Base-by-base conservation (phyloP, 192 early-diverging fungal species). In the Geosiphon pyriformis region DNA sequence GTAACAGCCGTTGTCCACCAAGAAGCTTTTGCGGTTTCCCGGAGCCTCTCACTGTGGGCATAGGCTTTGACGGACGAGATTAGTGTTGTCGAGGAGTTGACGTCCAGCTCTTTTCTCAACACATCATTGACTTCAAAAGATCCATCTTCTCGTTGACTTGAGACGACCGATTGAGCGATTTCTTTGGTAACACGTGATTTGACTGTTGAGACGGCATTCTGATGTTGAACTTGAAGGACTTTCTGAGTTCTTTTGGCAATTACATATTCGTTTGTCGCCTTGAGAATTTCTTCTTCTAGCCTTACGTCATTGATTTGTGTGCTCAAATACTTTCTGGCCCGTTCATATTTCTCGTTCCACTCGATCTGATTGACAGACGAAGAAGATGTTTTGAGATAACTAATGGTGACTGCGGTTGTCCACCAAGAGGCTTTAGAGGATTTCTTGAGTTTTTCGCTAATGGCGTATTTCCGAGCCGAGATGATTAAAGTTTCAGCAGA, bases 291-390 rank as follows among this genome's bases (percentile, higher is more conserved):
- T 27, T 63, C 27, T n/a, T 50, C 61, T 1, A 22, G 11, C 32
- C 37, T 49, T 15, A 23, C 0, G 30, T 63, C 42, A 10, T 23
- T 23, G 20, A 63, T 63, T 29, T 47, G 17, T 23, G 15, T 22
- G 15, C 33, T n/a, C 17, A 63, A 20, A 4, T 51, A 63, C 30
- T 63, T 1, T 15, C 18, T 23, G 8, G 61, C 42, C 49, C 26
- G 33, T 8, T 63, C 47, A 22, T 63, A 63, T 47, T 50, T 51
- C 30, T 47, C 42, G 4, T 63, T 29, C 61, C 61, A 63, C 20
- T 65, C 50, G 10, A 20, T 37, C 26, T 53, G 20, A 49, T 63
- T n/a, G n/a, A n/a, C n/a, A 1, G 11, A 6, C 52, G 15, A 42
- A 15, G 37, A 42, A 42, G 37, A 10, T 10, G 37, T 42, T 42